Percentiles rank a stretch among this genome's conserved stretches.
These are phyloP conservation scores for Lotus japonicus DNA, from an alignment of 306 rosid genomes.

Conservation along the genomic window DNA sequence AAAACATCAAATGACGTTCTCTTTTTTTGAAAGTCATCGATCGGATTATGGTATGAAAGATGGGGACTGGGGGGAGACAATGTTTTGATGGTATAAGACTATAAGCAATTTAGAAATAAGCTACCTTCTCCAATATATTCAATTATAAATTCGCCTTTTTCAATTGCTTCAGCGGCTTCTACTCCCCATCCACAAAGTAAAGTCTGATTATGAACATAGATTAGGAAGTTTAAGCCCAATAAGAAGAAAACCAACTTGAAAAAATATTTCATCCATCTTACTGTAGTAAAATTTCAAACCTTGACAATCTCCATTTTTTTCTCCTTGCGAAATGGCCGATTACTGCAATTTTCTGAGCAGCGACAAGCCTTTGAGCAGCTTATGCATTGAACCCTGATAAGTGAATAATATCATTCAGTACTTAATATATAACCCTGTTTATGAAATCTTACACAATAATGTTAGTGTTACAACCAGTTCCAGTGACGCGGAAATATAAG, in stretches of 20 bases:
- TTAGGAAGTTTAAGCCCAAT: not conserved
- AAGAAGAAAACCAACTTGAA: not conserved
- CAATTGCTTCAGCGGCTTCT: constrained; percentile 64
- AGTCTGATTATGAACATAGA: constrained; percentile 45
- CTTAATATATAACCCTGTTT: no score
- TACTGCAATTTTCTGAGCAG: constrained; percentile 73
- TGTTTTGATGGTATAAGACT: not conserved
- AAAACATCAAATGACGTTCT: not conserved
- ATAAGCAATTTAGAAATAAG: constrained; percentile 1
- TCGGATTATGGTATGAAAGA: not conserved
- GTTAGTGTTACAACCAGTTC: not conserved
- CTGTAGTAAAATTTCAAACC: constrained; percentile 36
- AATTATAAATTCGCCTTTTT: constrained; percentile 64
- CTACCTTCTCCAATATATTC: constrained; percentile 97
- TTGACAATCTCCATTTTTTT: constrained; percentile 71
- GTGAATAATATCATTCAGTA: no score
- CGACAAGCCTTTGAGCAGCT: constrained; percentile 90
- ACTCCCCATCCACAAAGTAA: constrained; percentile 98
- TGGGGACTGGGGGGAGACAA: not conserved
- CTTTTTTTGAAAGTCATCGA: no score
- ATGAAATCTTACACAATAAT: not conserved
- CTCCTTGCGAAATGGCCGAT: constrained; percentile 91
- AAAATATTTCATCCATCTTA: not conserved
- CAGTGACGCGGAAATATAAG: constrained; percentile 1
- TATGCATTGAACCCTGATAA: constrained; percentile 84